Base-by-base conservation (phyloP, 108 stramenopile species). In the Skeletonema marinoi region DNA sequence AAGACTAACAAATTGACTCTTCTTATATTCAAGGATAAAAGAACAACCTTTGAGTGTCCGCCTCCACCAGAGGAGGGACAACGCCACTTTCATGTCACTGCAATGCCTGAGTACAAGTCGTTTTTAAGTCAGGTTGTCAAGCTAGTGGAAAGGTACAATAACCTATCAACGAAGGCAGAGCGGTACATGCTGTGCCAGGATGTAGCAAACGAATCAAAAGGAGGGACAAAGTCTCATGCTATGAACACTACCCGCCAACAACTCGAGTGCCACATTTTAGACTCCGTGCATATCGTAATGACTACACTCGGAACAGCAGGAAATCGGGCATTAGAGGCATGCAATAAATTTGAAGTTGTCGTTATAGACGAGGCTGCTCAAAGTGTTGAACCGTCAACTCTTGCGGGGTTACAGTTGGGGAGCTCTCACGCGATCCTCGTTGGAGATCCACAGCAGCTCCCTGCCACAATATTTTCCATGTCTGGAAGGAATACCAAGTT, bases 281-380 rank as follows among this genome's bases (percentile, higher is more conserved):
- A 97, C 77, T 85, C 86, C 29, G 92, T 93, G 0, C 97, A 98
- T 68, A 90, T 99, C 42, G 94, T 99, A 2, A 96, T 98, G 89
- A 97, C 98, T 29, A 99, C 99, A 0, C 80, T 99, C 16, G 97
- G 96, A 36, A 93, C 96, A 4, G 91, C 96, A 32, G 98, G 97
- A n/a, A 88, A 84, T 64, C 84, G 88, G 30, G 84, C 89, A 33
- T 60, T 98, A 32, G 92, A 97, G 71, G 86, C 91, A 9, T 85
- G 89, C 14, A 84, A 90, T 36, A 96, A 93, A 71, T 96, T 99
- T 78, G 96, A 94, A 70, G 97, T 98, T 12, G 97, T 98, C 2
- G 97, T 99, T 3, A 88, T 99, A 29, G 99, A 99, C 79, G 99
- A 99, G 75, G 98, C 98, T 1, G 98, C 98, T 4, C 98, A 99